Evolutionary conservation across 2,329 filamentous ascomycete species (phyloP).

Genomic region (Chalaropsis ovoidea): DNA sequence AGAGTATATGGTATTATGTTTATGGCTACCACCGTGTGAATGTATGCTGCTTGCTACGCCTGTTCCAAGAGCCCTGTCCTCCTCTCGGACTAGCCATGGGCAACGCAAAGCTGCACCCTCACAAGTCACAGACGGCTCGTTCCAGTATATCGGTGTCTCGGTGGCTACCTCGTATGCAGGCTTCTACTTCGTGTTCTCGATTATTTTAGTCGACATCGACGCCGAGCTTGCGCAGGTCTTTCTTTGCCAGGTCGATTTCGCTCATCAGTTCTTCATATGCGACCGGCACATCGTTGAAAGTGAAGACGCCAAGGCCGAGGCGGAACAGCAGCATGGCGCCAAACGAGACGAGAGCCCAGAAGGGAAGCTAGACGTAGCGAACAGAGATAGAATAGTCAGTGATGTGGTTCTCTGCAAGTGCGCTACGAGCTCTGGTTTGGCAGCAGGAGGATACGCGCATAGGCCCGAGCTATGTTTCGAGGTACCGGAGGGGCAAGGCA

Average conservation of each 20-base stretch:
- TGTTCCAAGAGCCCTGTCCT: neutral
- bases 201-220: constrained; percentile 60
- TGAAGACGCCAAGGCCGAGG: constrained; percentile 84
- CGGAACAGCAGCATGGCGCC: constrained; percentile 86
- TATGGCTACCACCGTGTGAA: neutral
- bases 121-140: neutral
- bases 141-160: neutral
- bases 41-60: neutral
- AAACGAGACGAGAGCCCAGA: constrained; percentile 85
- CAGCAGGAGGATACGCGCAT: neutral
- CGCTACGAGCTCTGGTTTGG: neutral
- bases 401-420: neutral
- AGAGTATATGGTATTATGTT: neutral
- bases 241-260: constrained; percentile 69
- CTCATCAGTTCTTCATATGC: constrained; percentile 75
- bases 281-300: constrained; percentile 90
- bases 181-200: neutral
- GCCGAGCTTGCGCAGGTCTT: constrained; percentile 61
- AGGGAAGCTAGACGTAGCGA: constrained; percentile 56
- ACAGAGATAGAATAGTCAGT: neutral
- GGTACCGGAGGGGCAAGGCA: constrained; percentile 6
- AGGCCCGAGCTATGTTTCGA: neutral
- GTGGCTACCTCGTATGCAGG: neutral
- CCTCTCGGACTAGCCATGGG: neutral
- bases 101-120: neutral